Evolutionary conservation across 768 basidiomycete genomes (phyloP), one percentile per base, ranked within the genome.

Genomic region (Jaapia argillacea): DNA sequence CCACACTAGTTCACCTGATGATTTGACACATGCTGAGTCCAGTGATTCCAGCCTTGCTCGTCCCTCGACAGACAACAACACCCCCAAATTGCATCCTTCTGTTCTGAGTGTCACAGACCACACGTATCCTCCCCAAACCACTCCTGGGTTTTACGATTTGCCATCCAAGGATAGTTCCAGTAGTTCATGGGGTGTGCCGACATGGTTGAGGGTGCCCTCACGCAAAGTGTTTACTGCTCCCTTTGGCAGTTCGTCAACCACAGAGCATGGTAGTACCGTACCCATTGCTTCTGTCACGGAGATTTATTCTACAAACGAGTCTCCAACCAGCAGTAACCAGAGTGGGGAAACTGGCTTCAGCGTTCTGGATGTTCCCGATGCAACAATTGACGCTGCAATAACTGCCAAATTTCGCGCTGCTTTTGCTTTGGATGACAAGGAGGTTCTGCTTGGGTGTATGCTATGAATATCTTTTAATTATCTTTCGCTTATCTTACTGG

Each of bases 391-490:
- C 52, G 58, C 65, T 24, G 81, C 81, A 44, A 68, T 71, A 23
- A 65, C 65, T 18, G 82, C 85, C 45, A 91, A 91, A 61, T 96
- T 94, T 56, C 74, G 81, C 39, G 58, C 62, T 27, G 72, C 77
- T 1, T 98, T 98, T 63, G 89, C 91, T 1, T 81, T 94, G 48
- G 81, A 86, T 45, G 88, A 91, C 48, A 88, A 79, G 58, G 94
- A 98, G 65, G 74, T 64, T 13, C 56, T 97, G 35, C 71, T 97
- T 40, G 91, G 90, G 53, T 85, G 94, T 97, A 58, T 58, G 93
- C 74, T 22, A 36, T 24, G 25, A 40, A 20, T 45, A n/a, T 20
- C 36, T 20, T 45, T 22, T 26, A 51, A 44, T n/a, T 18, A 2
- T 27, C 18, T 16, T 47, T 39, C 5, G 25, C 12, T 7, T 7